Base-by-base conservation (phyloP, 257 asterid species). In the Capsicum baccatum region DNA sequence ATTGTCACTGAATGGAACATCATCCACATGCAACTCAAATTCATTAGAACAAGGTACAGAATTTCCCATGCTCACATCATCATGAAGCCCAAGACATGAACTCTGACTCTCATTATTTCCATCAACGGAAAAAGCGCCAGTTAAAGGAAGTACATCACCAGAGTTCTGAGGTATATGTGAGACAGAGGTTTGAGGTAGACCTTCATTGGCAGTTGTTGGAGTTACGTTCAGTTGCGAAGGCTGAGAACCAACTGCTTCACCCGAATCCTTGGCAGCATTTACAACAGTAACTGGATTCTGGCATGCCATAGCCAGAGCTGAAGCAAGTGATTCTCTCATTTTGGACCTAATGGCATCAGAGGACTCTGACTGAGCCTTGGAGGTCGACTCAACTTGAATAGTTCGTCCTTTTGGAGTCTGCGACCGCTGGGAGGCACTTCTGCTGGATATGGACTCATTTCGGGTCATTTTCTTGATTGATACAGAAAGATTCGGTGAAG, bases 291-390 rank as follows among this genome's bases (percentile, higher is more conserved):
- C 93, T 80, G 81, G 87, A 42, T 86, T 91, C 85, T 79, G 91
- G 79, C 57, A 88, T 42, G 88, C 94, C 92, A 95, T 83, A 44
- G 91, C 92, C 80, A 97, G 81, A 16, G 99, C 97, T 85, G 93
- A 93, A 86, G 93, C 94, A 35, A 97, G 82, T 83, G 95, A 90
- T 85, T 97, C 99, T 91, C 97, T 92, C 99, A 97, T 95, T 89
- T 97, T 97, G 82, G 97, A 94, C 90, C 99, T 91, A 47, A 95
- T 90, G 60, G 93, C 95, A 81, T 90, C 97, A 71, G 89, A 90
- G 17, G 98, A 89, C 86, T 91, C 97, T 0, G 76, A 80, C 44
- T 86, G 90, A 70, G 4, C 86, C 91, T 92, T 96, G 83, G 97
- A 87, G 59, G 87, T 83, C 60, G 97, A 78, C 57, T 86, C 93